Evolutionary conservation across 768 basidiomycete species (phyloP).

Genomic region (Lactifluus hygrophoroides): DNA sequence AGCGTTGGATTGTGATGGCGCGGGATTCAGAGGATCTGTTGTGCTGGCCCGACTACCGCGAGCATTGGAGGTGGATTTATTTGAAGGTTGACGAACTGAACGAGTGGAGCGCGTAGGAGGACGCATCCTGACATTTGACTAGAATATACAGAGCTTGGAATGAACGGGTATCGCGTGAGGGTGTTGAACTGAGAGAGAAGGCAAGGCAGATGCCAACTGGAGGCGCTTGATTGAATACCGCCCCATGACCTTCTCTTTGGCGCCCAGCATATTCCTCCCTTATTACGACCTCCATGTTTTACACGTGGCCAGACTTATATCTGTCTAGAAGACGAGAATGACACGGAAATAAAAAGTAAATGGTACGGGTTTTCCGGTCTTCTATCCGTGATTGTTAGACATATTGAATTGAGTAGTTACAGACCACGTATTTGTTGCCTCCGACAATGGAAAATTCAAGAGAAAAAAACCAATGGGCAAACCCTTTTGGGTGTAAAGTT

Average conservation of each 20-base stretch:
- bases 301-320: background rate
- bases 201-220: background rate
- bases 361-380: background rate
- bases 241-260: background rate
- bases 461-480: background rate
- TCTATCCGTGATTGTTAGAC: background rate
- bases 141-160: slow-evolving; percentile 2
- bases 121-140: slow-evolving; percentile 22
- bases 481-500: background rate
- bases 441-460: background rate
- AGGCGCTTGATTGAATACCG: background rate
- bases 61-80: background rate
- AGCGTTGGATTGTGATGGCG: background rate
- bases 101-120: slow-evolving; percentile 26
- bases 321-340: background rate
- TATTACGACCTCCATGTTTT: background rate
- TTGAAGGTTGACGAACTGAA: slow-evolving; percentile 19
- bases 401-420: background rate
- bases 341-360: background rate
- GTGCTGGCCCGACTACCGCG: background rate
- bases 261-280: background rate
- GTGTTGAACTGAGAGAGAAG: background rate
- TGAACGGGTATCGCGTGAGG: slow-evolving; percentile 11
- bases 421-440: background rate
- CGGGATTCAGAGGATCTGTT: background rate